These are phyloP conservation scores for Fusarium mangiferae DNA, from an alignment of 2,329 filamentous ascomycete genomes.

Conservation along the genomic window DNA sequence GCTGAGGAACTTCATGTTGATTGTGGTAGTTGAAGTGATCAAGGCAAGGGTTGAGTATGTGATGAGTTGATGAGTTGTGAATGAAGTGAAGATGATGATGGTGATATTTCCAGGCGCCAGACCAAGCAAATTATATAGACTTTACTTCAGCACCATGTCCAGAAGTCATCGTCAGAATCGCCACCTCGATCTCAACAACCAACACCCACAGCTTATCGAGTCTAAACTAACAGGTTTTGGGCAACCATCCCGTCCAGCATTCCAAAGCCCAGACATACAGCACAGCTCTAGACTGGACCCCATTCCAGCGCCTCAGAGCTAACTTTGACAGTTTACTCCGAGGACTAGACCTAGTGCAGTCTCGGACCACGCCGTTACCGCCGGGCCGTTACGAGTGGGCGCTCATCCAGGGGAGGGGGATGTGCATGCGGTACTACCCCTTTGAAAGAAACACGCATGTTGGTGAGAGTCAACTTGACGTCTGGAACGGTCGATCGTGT, in stretches of 20 bases:
- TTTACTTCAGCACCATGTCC: neutral
- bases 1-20: conserved; percentile 32
- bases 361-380: conserved; percentile 15
- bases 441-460: neutral
- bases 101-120: neutral
- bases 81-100: neutral
- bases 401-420: neutral
- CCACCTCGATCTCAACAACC: neutral
- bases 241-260: conserved; percentile 7
- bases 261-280: conserved; percentile 3
- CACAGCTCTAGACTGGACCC: neutral
- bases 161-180: neutral
- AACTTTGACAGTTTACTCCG: conserved; percentile 1
- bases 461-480: neutral
- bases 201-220: neutral
- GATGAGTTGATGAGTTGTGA: neutral
- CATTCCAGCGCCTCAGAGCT: neutral
- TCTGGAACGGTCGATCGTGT: neutral
- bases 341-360: conserved; percentile 1
- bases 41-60: neutral
- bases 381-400: conserved; percentile 13
- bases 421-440: neutral
- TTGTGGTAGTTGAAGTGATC: neutral
- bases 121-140: conserved; percentile 20
- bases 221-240: neutral